A percentile compares a stretch with the other conserved stretches of the same genome.
phyloP scores from a whole-genome alignment of 2,329 filamentous ascomycete species.

The Hypomyces rosellus region DNA sequence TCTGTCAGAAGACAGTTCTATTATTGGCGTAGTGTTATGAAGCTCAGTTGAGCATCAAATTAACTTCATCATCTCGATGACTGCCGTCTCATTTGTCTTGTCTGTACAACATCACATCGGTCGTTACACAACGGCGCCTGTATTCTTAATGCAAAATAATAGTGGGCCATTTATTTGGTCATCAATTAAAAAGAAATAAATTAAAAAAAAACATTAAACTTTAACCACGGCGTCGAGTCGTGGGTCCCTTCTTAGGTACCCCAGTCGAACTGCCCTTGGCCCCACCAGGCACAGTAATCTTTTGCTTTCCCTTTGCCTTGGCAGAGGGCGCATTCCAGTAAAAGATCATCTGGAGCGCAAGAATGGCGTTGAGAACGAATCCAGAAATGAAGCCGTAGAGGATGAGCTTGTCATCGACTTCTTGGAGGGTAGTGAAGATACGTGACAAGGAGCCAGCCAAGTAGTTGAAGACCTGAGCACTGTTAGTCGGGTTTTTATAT shows the following conservation, averaged over 20 bases:
- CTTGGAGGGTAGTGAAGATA: slow-evolving; percentile 96
- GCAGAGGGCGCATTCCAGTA: slow-evolving; percentile 77
- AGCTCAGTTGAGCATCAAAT: neutral
- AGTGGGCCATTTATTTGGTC: neutral
- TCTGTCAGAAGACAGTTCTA: neutral
- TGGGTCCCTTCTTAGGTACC: slow-evolving; percentile 37
- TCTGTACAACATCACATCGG: neutral
- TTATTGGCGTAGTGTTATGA: neutral
- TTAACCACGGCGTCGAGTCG: slow-evolving; percentile 39
- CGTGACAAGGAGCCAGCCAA: slow-evolving; percentile 85
- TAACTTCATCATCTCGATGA: neutral
- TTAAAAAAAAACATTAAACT: slow-evolving; percentile 4
- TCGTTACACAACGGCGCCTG: neutral
- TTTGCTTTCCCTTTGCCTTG: slow-evolving; percentile 39
- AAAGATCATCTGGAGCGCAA: slow-evolving; percentile 87
- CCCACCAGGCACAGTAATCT: slow-evolving; percentile 23
- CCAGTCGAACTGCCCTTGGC: slow-evolving; percentile 22
- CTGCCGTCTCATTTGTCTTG: neutral
- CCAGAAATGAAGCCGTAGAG: slow-evolving; percentile 91
- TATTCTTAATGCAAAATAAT: neutral
- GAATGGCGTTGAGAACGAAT: slow-evolving; percentile 79
- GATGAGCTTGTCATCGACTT: slow-evolving; percentile 95
- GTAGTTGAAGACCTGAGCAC: slow-evolving; percentile 86
- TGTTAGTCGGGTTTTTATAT: neutral
- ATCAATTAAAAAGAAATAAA: slow-evolving; percentile 10